phyloP scores from a whole-genome alignment of 1,284 basidiomycete species.

The Rhizoctonia solani region DNA sequence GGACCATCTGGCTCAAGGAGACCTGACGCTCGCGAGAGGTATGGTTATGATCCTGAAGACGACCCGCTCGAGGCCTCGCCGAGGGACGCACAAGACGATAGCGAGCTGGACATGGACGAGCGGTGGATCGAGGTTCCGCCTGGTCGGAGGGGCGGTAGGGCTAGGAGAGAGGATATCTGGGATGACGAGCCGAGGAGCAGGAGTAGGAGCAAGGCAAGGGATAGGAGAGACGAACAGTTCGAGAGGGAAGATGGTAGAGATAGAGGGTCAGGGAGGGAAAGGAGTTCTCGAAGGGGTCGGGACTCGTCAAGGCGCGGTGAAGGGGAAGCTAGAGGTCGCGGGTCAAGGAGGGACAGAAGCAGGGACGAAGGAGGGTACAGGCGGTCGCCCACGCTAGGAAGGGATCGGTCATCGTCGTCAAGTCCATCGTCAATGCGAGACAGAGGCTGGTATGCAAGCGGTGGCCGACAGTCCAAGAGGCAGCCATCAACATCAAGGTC shows the following conservation, averaged over 20 bases:
- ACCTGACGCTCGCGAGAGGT: background rate
- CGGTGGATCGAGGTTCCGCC: constrained; percentile 11
- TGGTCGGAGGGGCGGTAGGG: background rate
- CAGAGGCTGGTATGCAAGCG: too few species aligned
- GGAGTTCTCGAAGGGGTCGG: too few species aligned
- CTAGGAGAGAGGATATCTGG: too few species aligned
- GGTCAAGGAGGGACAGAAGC: too few species aligned
- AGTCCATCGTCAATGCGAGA: too few species aligned
- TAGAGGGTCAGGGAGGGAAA: background rate
- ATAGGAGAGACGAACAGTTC: background rate
- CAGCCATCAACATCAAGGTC: background rate
- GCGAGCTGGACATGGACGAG: constrained; percentile 7
- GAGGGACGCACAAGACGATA: background rate
- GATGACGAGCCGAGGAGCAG: background rate
- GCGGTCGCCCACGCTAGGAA: too few species aligned
- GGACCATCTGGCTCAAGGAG: background rate
- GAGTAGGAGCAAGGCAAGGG: background rate
- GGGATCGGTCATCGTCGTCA: too few species aligned
- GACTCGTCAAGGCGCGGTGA: background rate
- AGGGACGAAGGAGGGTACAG: too few species aligned
- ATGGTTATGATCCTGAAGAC: background rate
- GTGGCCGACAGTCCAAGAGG: too few species aligned
- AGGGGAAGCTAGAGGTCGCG: background rate
- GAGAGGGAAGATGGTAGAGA: background rate
- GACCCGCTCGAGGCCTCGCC: constrained; percentile 31